Evolutionary conservation across 2,329 filamentous ascomycete genomes (phyloP).

Genomic region (Canariomyces notabilis): DNA sequence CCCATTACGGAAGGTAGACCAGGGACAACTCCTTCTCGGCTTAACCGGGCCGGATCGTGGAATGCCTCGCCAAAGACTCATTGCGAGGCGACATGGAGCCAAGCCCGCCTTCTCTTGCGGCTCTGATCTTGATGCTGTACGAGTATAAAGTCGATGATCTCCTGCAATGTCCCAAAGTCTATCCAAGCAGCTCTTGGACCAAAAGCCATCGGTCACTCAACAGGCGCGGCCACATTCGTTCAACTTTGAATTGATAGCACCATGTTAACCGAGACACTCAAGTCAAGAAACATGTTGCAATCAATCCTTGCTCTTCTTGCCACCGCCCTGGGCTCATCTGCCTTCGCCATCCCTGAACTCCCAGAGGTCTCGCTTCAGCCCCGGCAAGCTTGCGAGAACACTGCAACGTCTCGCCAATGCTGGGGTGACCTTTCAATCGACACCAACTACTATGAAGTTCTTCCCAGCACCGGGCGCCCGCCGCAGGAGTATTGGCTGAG

Average conservation of each 20-base stretch:
- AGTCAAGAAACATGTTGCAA: constrained; percentile 9
- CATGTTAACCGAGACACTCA: neutral
- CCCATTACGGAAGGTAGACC: neutral
- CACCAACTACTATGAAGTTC: constrained; percentile 32
- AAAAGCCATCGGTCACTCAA: too few species aligned
- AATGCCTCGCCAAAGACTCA: neutral
- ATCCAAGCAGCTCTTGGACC: too few species aligned
- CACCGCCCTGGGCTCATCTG: constrained; percentile 4
- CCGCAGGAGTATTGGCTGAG: constrained; percentile 26
- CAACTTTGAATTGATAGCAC: too few species aligned
- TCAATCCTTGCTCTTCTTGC: constrained; percentile 9
- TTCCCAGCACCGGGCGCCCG: constrained; percentile 20
- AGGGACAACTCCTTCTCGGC: neutral
- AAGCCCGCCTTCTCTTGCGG: neutral
- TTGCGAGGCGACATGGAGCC: neutral
- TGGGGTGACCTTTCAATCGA: constrained; percentile 31
- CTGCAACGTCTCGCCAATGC: constrained; percentile 25
- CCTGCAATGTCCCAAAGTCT: too few species aligned
- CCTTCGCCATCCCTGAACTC: constrained; percentile 13
- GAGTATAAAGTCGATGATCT: too few species aligned
- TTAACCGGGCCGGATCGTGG: neutral
- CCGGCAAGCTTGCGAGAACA: constrained; percentile 24
- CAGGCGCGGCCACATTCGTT: neutral
- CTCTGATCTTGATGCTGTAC: neutral
- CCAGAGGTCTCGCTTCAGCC: constrained; percentile 9